Evolutionary conservation across 768 basidiomycete genomes (phyloP), one percentile per base, ranked within the genome.

Genomic region (Suillus paluster): DNA sequence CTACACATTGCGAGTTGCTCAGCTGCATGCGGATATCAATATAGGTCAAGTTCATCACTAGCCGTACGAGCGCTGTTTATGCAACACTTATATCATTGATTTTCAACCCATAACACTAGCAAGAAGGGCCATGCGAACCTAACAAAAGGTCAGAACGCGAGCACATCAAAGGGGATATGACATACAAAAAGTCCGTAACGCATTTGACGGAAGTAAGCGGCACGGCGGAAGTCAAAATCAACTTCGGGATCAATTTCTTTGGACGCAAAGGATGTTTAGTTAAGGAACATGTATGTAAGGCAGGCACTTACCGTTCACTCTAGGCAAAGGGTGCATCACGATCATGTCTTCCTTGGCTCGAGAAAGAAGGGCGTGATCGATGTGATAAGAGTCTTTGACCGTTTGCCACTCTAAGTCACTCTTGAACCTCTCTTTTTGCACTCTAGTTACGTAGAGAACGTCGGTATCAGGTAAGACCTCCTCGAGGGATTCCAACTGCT

Each of bases 201-300:
- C 96, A 97, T 98, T 72, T 98, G 96, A 42, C 97, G 88, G 90
- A 99, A 98, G 78, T 98, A 99, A 23, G 94, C 95, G 3, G 96
- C 96, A 12, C 96, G 86, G 33, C 92, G 86, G 8, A 87, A 91
- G 75, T 99, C 97, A 67, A 96, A 98, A 76, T 99, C 97, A 49
- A 99, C 96, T 74, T 97, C 96, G 3, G 95, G 94, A 73, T 98
- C 97, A 68, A 99, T 98, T 90, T 99, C 97, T 95, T 67, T 4
- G n/a, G 27, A 63, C 17, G 49, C 19, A 41, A 39, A 61, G 12
- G 62, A 72, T 60, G 69, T 60, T 62, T 44, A 34, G 25, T 34
- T 42, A 9, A 11, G n/a, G 27, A 17, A 53, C n/a, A 59, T 27
- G 27, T 17, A 59, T 27, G 27, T 17, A 21, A 59, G 38, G 8